Evolutionary conservation across 2,329 filamentous ascomycete species (phyloP).

Genomic region (Neocatenulostroma microsporum): DNA sequence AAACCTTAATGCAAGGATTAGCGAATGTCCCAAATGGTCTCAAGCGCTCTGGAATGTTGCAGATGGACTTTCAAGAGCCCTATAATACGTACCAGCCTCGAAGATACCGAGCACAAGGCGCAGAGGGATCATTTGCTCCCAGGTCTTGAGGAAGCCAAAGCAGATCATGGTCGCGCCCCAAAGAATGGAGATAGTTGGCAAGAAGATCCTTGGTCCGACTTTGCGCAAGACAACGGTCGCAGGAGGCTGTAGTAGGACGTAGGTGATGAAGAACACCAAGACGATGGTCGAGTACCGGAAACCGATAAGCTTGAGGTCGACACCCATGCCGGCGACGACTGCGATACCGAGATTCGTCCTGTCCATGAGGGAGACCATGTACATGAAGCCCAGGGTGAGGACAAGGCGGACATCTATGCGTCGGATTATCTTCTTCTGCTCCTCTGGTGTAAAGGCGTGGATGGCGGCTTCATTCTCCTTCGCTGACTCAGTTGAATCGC

Average conservation of each 20-base stretch:
- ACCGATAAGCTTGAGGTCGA: conserved; percentile 26
- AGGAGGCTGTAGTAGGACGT: conserved; percentile 63
- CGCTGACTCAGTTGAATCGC: conserved; percentile 16
- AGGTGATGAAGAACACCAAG: conserved; percentile 66
- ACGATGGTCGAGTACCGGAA: conserved; percentile 24
- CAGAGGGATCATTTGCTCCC: conserved; percentile 46
- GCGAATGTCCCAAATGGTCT: too few relatives aligned
- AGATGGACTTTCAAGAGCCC: too few relatives aligned
- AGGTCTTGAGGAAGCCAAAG: conserved; percentile 55
- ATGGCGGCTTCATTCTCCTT: conserved; percentile 23
- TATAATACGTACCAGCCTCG: conserved; percentile 49
- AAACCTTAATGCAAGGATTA: too few relatives aligned
- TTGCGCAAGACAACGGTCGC: conserved; percentile 62
- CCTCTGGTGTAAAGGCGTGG: conserved; percentile 46
- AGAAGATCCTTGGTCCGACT: conserved; percentile 43
- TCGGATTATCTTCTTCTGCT: conserved; percentile 61
- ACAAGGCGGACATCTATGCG: conserved; percentile 56
- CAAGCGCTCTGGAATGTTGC: too few relatives aligned
- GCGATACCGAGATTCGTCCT: conserved; percentile 29
- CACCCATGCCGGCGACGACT: conserved; percentile 29
- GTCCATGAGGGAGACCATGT: conserved; percentile 28
- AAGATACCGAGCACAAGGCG: conserved; percentile 55
- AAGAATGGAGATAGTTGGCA: conserved; percentile 36
- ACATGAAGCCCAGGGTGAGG: conserved; percentile 37
- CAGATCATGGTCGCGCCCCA: conserved; percentile 58